Evolutionary conservation across 2,329 filamentous ascomycete species (phyloP), one percentile per base, ranked within the genome.

Genomic region (Arthrinium phaeospermum): DNA sequence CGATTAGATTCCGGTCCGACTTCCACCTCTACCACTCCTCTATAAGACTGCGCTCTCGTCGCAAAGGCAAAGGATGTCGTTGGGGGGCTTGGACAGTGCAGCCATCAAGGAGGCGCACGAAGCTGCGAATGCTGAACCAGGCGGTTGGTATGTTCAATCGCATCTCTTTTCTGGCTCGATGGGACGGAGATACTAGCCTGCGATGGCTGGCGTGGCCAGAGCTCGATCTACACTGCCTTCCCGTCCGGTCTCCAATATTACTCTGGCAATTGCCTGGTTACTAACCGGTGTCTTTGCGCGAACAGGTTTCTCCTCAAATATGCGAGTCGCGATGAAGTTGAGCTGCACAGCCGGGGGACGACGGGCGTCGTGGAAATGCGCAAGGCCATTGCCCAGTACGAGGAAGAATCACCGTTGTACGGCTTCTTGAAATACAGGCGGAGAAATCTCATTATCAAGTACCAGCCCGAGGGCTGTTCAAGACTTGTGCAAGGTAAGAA

Each of bases 271-370:
- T 44, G 34, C 53, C 79, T 71, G 73, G 76, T 47, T 78, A 74
- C 68, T 74, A 73, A 74, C 64, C 64, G 34, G 41, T 71, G 19
- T 41, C 70, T 67, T 37, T 49, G 73, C 34, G 44, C 71, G 73
- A 77, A 77, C 80, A 98, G 96, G 96, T 96, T 99, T 79, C 90
- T 98, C 75, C 91, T 99, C 77, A 95, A 96, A 81, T 99, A 99
- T 84, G 88, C 90, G 75, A 92, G 92, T 74, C 92, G 96, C 82
- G 96, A 99, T 86, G 94, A 96, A 77, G 88, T 99, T 74, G 91
- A 94, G 76, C 84, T 99, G 72, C 86, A 96, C 72, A 90, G 88
- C 73, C 90, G 89, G 76, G 96, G 96, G 69, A 92, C 87, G 76
- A 93, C 94, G 76, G 96, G 96, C 75, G 92, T 98, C 73, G 88